Conservation (phyloP, 2,329 filamentous ascomycete genomes). For the Fusarium buharicum region DNA sequence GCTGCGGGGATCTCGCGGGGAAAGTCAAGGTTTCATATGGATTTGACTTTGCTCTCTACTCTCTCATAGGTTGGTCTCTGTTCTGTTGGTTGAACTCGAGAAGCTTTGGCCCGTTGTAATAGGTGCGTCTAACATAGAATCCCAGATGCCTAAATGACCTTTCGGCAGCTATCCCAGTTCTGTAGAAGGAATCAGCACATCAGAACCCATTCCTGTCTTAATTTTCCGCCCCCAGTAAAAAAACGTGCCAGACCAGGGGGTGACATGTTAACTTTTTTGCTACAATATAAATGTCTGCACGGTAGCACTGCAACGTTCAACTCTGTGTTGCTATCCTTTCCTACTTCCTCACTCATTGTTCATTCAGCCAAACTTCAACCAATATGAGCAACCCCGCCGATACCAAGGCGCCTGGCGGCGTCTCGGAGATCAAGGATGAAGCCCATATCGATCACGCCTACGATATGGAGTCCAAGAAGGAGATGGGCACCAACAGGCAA, state of each 20-base stretch:
- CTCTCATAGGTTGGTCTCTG: background rate
- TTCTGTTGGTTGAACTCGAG: background rate
- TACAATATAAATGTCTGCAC: constrained; percentile 19
- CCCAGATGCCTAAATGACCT: constrained; percentile 40
- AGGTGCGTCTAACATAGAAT: constrained; percentile 34
- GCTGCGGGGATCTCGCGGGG: constrained; percentile 21
- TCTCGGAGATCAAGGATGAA: constrained; percentile 27
- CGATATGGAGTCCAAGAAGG: constrained; percentile 34
- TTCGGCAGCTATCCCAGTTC: constrained; percentile 4
- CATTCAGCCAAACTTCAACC: constrained; percentile 15
- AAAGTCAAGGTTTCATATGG: background rate
- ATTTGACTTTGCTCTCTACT: background rate
- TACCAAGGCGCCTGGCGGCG: constrained; percentile 21
- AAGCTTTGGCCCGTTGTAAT: constrained; percentile 16
- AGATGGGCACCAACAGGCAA: constrained; percentile 29
- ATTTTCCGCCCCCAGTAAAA: background rate
- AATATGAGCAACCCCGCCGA: constrained; percentile 33
- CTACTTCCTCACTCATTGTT: constrained; percentile 20
- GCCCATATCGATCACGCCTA: constrained; percentile 36
- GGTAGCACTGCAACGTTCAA: constrained; percentile 14
- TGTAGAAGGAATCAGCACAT: constrained; percentile 21
- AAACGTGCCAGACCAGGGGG: background rate
- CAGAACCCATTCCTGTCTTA: background rate
- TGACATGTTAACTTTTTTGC: background rate
- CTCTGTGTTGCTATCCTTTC: background rate